A percentile compares a stretch with the other conserved stretches of the same genome.
phyloP scores from a whole-genome alignment of 441 rosid species.

The Gossypium schwendimanii region DNA sequence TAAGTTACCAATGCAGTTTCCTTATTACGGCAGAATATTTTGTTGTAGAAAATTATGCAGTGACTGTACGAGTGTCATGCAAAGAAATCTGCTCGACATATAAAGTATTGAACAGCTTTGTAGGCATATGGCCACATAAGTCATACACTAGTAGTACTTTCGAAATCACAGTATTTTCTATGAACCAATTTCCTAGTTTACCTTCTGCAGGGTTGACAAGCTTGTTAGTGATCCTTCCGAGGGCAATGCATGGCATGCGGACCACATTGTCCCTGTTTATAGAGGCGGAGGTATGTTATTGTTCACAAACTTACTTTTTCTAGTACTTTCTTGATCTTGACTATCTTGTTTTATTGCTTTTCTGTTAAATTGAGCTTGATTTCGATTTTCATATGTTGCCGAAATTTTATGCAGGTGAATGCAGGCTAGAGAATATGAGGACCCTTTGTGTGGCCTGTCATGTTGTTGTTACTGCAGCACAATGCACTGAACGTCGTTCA shows the following conservation, averaged over 20 bases:
- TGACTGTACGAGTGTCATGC: neutral
- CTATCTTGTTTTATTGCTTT: neutral
- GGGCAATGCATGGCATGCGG: slow-evolving; percentile 95
- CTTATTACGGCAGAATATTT: slow-evolving; percentile 1
- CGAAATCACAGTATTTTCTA: neutral
- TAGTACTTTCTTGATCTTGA: neutral
- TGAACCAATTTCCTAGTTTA: slow-evolving; percentile 13
- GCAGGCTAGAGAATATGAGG: slow-evolving; percentile 91
- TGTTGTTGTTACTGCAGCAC: slow-evolving; percentile 73
- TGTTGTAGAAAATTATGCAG: neutral
- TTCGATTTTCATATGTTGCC: slow-evolving; percentile 6
- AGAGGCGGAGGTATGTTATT: slow-evolving; percentile 71
- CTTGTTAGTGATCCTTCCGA: slow-evolving; percentile 72
- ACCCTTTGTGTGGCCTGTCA: slow-evolving; percentile 95
- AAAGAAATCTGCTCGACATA: neutral
- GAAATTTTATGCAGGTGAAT: slow-evolving; percentile 52
- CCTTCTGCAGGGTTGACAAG: slow-evolving; percentile 57
- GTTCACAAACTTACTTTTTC: neutral
- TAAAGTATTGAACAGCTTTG: neutral
- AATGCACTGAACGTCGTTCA: slow-evolving; percentile 53
- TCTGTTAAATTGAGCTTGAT: slow-evolving; percentile 4
- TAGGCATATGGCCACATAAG: slow-evolving; percentile 9
- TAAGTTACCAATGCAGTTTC: neutral
- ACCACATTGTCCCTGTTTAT: slow-evolving; percentile 86
- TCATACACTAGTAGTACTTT: neutral